Base-by-base conservation (phyloP, 2,329 filamentous ascomycete genomes). In the Blastomyces parvus region DNA sequence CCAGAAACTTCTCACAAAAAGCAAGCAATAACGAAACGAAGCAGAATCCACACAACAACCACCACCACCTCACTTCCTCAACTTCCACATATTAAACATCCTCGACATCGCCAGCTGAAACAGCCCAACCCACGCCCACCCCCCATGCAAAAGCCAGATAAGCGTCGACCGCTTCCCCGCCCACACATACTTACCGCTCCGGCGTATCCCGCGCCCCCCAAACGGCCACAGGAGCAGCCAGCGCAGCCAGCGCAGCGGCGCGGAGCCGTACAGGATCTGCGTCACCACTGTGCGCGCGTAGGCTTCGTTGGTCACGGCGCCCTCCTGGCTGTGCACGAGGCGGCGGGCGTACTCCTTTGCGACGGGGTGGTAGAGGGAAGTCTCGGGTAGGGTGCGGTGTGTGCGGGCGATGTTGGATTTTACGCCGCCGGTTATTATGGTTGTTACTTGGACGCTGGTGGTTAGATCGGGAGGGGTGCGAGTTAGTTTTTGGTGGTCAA, bases 371-470 rank as follows among this genome's bases (percentile, higher is more conserved):
- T 84, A 86, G 27, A 83, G 74, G 0, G 79, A 83, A 56, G 77
- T 76, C 9, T 76, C 72, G 1, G 76, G 74, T 9, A 87, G 70
- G 4, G 72, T 71, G 33, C 83, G 77, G 17, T 82, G 71, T 5
- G 74, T 77, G n/a, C 84, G 78, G 3, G 82, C 81, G 67, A 87
- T 84, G 40, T 82, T 82, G 52, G 79, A 82, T 69, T 82, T 80
- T 40, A 87, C 84, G 11, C 84, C 84, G 11, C 85, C 85, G 1
- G 85, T 86, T 7, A 86, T 76, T 38, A 83, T 75, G 2, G 82
- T 80, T 63, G 79, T 80, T 44, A 85, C 80, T 48, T 79, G 76
- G 65, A 83, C 79, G 14, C 79, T 80, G 55, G 48, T 13, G 30
- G 30, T 5, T 14, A 30, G n/a, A 19, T 46, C 17, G n/a, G n/a